phyloP scores from a whole-genome alignment of 345 rosid species.

The Isatis tinctoria region DNA sequence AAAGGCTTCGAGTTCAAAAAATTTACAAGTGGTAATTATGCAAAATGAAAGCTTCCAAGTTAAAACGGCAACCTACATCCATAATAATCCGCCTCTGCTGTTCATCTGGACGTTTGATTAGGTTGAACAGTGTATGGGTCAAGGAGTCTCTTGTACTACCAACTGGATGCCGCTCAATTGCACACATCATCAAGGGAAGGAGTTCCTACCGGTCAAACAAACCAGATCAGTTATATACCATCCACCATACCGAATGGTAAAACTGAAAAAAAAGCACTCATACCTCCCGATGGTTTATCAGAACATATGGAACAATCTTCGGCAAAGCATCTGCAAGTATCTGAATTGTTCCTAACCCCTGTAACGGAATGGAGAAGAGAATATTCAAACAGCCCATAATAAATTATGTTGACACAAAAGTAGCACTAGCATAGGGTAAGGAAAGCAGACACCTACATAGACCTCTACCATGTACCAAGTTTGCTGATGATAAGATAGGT shows the following conservation, averaged over 20 bases:
- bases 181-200: slow-evolving; percentile 98
- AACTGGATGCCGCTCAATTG: slow-evolving; percentile 95
- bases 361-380: slow-evolving; percentile 30
- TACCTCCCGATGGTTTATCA: slow-evolving; percentile 98
- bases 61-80: slow-evolving; percentile 64
- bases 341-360: slow-evolving; percentile 91
- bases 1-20: slow-evolving; percentile 19
- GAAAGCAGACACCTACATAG: neutral
- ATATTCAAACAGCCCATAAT: slow-evolving; percentile 11
- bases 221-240: slow-evolving; percentile 6
- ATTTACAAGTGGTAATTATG: neutral
- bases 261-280: slow-evolving; percentile 9
- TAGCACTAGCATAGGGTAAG: neutral
- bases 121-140: slow-evolving; percentile 89
- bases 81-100: slow-evolving; percentile 90
- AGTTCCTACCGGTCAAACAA: slow-evolving; percentile 57
- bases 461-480: neutral
- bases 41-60: slow-evolving; percentile 12
- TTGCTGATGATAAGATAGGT: neutral
- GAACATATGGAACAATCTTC: slow-evolving; percentile 93
- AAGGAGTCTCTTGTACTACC: slow-evolving; percentile 74
- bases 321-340: slow-evolving; percentile 97
- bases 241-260: neutral
- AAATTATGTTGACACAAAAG: slow-evolving; percentile 1
- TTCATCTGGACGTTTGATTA: slow-evolving; percentile 97